Evolutionary conservation across 2,329 filamentous ascomycete species (phyloP).

Genomic region (Paramyrothecium sp.): DNA sequence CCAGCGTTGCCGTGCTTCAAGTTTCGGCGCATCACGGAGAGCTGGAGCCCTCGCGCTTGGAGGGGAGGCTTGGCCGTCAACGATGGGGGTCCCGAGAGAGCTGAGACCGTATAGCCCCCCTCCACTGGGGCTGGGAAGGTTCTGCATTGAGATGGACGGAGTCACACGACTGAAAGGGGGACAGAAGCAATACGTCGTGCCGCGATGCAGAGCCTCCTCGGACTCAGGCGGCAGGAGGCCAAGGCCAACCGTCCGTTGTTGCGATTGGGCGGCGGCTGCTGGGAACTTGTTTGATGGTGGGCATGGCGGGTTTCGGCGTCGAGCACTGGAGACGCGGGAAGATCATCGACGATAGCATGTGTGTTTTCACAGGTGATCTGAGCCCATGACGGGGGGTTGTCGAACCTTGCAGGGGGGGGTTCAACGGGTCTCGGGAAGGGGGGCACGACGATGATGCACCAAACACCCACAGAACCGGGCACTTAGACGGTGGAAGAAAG

Average conservation of each 20-base stretch:
- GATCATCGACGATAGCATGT: neutral
- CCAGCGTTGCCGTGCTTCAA: neutral
- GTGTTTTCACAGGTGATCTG: neutral
- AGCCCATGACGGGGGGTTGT: neutral
- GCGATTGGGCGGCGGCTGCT: neutral
- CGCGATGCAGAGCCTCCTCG: no score
- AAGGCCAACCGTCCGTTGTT: neutral
- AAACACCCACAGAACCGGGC: neutral
- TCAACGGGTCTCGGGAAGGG: neutral
- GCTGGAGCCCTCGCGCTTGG: no score
- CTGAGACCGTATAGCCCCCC: neutral
- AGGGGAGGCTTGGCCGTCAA: no score
- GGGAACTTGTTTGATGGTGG: neutral
- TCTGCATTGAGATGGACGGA: neutral
- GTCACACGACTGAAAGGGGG: neutral
- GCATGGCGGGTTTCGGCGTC: neutral
- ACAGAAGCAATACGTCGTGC: no score
- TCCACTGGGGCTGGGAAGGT: no score
- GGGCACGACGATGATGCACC: neutral
- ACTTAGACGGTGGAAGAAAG: no score
- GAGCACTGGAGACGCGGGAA: neutral
- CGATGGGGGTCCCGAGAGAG: neutral
- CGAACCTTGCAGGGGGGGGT: no score
- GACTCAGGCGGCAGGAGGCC: no score
- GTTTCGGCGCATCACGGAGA: neutral